Evolutionary conservation across 306 rosid species (phyloP).

Genomic region (Amphicarpaea edgeworthii): DNA sequence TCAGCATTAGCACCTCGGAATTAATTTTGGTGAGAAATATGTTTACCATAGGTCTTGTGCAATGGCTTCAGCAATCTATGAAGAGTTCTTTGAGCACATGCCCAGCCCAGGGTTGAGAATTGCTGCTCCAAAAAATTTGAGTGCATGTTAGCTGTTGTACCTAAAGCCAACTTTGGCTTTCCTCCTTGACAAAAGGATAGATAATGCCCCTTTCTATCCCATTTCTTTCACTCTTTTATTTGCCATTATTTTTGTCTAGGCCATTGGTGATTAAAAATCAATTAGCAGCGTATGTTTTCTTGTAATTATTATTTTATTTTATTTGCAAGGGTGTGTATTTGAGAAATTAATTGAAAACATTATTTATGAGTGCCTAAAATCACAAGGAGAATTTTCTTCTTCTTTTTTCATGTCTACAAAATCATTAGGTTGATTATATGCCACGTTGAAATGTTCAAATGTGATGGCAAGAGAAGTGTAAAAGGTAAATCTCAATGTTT

Average conservation of each 20-base stretch:
- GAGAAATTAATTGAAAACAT: not conserved
- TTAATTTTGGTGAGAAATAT: conserved; percentile 40
- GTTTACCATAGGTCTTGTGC: conserved; percentile 27
- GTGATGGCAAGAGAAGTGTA: not conserved
- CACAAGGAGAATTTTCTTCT: not conserved
- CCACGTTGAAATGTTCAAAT: not conserved
- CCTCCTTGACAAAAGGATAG: conserved; percentile 9
- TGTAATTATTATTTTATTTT: conserved; percentile 41
- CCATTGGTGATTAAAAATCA: not conserved
- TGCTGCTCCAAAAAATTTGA: conserved; percentile 16
- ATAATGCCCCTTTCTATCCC: not conserved
- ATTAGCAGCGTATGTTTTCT: conserved; percentile 17
- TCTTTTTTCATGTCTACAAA: not conserved
- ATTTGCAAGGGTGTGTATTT: conserved; percentile 26
- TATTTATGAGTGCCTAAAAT: conserved; percentile 14
- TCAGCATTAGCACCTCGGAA: conserved; percentile 35
- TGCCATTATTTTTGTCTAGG: conserved; percentile 39
- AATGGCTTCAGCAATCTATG: conserved; percentile 43
- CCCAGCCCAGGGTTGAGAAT: conserved; percentile 25
- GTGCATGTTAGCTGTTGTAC: conserved; percentile 30
- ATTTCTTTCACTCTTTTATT: not conserved
- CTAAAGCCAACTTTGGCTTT: not conserved
- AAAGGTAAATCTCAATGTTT: not conserved
- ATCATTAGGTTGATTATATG: not conserved
- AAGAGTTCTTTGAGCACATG: conserved; percentile 22